Conservation (phyloP, 108 stramenopile species). For the Skeletonema costatum region DNA sequence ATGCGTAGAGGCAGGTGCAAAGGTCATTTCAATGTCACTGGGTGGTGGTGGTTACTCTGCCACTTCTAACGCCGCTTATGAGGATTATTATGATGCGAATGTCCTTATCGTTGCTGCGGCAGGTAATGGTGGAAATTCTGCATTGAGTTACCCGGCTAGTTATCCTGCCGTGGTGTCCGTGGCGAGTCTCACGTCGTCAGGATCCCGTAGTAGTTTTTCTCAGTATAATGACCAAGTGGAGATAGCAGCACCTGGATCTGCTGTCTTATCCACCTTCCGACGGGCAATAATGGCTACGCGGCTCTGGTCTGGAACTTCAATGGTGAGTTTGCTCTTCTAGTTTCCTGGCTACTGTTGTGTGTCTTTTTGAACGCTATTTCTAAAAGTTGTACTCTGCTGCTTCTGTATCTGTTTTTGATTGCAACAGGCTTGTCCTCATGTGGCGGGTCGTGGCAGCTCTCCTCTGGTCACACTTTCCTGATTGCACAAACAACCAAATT, state of each 20-base stretch:
- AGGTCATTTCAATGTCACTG: slow-evolving; percentile 57
- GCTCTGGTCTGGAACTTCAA: slow-evolving; percentile 17
- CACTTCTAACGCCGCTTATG: background rate
- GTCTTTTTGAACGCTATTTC: background rate
- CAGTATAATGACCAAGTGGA: slow-evolving; percentile 54
- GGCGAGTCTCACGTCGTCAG: slow-evolving; percentile 24
- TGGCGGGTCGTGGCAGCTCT: slow-evolving; percentile 75
- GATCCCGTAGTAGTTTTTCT: slow-evolving; percentile 19
- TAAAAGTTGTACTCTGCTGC: background rate
- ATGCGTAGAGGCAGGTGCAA: slow-evolving; percentile 48
- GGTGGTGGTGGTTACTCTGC: slow-evolving; percentile 17
- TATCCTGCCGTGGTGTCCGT: slow-evolving; percentile 55
- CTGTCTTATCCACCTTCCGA: background rate
- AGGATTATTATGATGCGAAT: slow-evolving; percentile 38
- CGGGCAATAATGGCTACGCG: slow-evolving; percentile 11
- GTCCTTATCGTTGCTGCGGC: slow-evolving; percentile 65
- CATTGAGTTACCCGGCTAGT: slow-evolving; percentile 49
- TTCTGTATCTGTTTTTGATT: slow-evolving; percentile 19
- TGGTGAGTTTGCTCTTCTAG: slow-evolving; percentile 17
- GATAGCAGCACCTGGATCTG: slow-evolving; percentile 30
- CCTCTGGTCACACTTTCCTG: slow-evolving; percentile 49
- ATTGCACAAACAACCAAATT: slow-evolving; percentile 47
- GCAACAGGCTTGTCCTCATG: slow-evolving; percentile 59
- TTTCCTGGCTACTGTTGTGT: background rate
- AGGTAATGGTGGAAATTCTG: slow-evolving; percentile 52